Percentiles rank a stretch among this genome's conserved stretches.
These are phyloP conservation scores for Withania somnifera DNA, from an alignment of 305 asterid genomes.

Conservation along the genomic window DNA sequence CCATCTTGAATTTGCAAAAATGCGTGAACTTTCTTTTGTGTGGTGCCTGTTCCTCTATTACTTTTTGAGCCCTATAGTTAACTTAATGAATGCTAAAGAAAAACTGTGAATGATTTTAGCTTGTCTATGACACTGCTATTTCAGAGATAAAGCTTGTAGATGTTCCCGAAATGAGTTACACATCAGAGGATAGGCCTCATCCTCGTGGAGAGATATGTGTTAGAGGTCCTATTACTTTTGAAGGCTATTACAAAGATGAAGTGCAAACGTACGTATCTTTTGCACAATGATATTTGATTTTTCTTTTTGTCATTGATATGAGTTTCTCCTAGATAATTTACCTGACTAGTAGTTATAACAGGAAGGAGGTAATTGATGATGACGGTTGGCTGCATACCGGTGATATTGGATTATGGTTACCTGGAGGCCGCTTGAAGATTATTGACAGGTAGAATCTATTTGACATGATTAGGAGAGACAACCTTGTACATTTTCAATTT, in stretches of 20 bases:
- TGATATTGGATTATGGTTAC: constrained; percentile 96
- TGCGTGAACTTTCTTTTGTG: not conserved
- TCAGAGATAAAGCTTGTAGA: constrained; percentile 91
- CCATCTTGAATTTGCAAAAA: not conserved
- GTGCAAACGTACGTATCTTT: constrained; percentile 54
- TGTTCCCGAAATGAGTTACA: constrained; percentile 96
- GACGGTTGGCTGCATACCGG: constrained; percentile 97
- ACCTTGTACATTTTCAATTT: not conserved
- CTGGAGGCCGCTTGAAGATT: constrained; percentile 91
- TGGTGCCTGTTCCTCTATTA: not conserved
- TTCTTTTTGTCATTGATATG: not conserved
- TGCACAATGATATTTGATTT: constrained; percentile 1
- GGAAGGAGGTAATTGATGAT: constrained; percentile 81
- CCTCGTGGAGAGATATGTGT: constrained; percentile 99
- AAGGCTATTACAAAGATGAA: constrained; percentile 89
- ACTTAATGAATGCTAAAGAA: not conserved
- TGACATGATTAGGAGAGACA: not conserved
- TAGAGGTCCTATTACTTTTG: constrained; percentile 82
- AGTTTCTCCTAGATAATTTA: constrained; percentile 8
- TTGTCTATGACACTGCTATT: not conserved
- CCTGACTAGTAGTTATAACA: constrained; percentile 27
- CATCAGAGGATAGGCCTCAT: constrained; percentile 83
- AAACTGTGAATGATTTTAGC: not conserved
- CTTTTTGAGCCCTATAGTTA: not conserved
- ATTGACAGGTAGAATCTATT: constrained; percentile 64